Percentiles rank a stretch among this genome's conserved stretches.
phyloP scores from a whole-genome alignment of 2,329 filamentous ascomycete genomes.

The Sporothrix schenckii region DNA sequence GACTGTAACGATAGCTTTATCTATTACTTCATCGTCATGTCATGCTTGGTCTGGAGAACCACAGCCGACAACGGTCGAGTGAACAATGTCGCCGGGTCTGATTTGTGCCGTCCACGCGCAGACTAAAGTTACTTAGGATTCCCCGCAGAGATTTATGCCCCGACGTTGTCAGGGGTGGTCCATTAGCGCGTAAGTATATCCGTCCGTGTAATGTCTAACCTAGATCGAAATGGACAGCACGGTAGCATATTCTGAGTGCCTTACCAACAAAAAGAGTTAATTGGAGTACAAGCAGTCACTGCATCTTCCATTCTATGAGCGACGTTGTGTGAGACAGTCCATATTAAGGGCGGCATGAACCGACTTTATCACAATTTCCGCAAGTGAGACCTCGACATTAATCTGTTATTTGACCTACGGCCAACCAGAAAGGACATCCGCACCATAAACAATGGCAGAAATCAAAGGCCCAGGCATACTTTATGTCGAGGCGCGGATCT shows the following conservation, averaged over 20 bases:
- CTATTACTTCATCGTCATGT: background rate
- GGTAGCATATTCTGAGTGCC: background rate
- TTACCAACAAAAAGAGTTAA: background rate
- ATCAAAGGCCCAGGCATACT: constrained; percentile 39
- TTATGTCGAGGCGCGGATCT: constrained; percentile 41
- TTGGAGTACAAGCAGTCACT: background rate
- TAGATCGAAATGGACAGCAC: background rate
- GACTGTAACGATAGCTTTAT: background rate
- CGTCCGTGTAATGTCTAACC: constrained; percentile 21
- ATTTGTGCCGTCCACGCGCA: background rate
- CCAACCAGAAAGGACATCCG: no score
- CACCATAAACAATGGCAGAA: constrained; percentile 1
- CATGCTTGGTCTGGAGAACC: background rate
- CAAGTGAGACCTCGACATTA: background rate
- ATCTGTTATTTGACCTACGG: no score
- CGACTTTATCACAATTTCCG: background rate
- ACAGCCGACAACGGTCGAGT: constrained; percentile 9
- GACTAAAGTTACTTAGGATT: background rate
- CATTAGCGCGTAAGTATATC: constrained; percentile 25
- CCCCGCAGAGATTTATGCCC: constrained; percentile 6
- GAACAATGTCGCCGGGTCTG: no score
- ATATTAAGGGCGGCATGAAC: background rate
- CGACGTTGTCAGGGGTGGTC: background rate
- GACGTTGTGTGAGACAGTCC: background rate
- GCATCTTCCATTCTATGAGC: background rate